phyloP scores from a whole-genome alignment of 306 rosid species.

The Pueraria montana region DNA sequence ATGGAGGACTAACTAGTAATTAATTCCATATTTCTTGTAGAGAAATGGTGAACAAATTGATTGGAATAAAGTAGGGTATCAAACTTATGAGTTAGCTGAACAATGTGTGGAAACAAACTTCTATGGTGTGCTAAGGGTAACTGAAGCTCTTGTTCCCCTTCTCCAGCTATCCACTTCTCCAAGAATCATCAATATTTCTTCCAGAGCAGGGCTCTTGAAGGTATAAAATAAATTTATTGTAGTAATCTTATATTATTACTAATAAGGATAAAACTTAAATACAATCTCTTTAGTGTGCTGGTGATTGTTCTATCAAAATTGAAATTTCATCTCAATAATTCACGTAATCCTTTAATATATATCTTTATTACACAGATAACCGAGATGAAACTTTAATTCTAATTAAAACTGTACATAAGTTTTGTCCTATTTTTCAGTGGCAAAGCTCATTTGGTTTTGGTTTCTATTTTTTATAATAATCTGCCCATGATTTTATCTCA shows the following conservation, averaged over 20 bases:
- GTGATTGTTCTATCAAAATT: too few relatives aligned
- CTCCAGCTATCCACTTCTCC: constrained; percentile 53
- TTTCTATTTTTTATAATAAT: not conserved
- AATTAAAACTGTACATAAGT: too few relatives aligned
- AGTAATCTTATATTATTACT: not conserved
- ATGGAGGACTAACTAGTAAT: constrained; percentile 20
- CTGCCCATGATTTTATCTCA: not conserved
- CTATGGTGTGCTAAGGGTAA: constrained; percentile 48
- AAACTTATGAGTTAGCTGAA: constrained; percentile 48
- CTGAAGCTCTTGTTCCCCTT: constrained; percentile 55
- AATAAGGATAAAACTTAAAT: not conserved
- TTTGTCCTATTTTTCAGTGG: not conserved
- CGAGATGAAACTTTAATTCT: too few relatives aligned
- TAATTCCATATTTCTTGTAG: constrained; percentile 24
- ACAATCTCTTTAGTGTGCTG: too few relatives aligned
- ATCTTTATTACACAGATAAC: too few relatives aligned
- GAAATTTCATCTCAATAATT: too few relatives aligned
- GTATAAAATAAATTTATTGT: constrained; percentile 32
- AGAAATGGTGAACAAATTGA: constrained; percentile 47
- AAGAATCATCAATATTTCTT: constrained; percentile 55
- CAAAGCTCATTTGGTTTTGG: not conserved
- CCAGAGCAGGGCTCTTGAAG: constrained; percentile 48
- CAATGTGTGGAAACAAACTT: constrained; percentile 53
- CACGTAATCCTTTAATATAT: too few relatives aligned
- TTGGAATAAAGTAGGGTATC: constrained; percentile 41